Evolutionary conservation across 805 yeast species (phyloP).

Genomic region (Myxozyma vanderwaltii): DNA sequence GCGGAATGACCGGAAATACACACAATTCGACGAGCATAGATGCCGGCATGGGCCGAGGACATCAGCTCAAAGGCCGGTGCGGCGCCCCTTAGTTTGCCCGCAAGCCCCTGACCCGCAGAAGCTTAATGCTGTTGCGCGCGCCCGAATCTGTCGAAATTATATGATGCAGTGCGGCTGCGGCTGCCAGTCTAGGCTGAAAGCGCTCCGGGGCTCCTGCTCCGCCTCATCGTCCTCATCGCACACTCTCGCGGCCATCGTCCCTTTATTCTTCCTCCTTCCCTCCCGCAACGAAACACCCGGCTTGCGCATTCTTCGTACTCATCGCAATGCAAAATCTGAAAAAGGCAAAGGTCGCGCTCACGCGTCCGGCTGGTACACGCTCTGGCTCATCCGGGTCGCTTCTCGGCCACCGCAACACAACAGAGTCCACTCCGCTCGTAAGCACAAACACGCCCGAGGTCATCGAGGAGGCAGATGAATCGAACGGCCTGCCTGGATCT

Average conservation of each 20-base stretch:
- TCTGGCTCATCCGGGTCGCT: slow-evolving; percentile 8
- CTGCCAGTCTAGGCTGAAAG: neutral
- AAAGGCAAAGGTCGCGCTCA: slow-evolving; percentile 17
- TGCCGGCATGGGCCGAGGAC: too few species aligned
- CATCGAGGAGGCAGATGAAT: slow-evolving; percentile 1
- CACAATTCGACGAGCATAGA: too few species aligned
- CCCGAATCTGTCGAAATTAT: neutral
- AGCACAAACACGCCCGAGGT: neutral
- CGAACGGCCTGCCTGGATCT: slow-evolving; percentile 15
- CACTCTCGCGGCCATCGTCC: neutral
- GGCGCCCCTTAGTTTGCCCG: too few species aligned
- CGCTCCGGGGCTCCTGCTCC: neutral
- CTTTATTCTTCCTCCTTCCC: neutral
- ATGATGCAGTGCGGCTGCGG: neutral
- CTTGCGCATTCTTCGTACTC: neutral
- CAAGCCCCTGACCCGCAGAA: neutral
- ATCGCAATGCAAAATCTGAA: slow-evolving; percentile 14
- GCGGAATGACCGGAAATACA: too few species aligned
- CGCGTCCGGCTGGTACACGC: slow-evolving; percentile 24
- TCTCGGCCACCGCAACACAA: slow-evolving; percentile 3
- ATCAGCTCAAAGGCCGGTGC: too few species aligned
- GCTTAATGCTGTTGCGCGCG: neutral
- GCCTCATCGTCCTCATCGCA: neutral
- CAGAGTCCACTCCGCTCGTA: slow-evolving; percentile 21
- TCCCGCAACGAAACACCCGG: neutral